Percentiles rank a stretch among this genome's conserved stretches.
phyloP scores from a whole-genome alignment of 495 filamentous ascomycete species.

The Astrothelium macrocarpum region DNA sequence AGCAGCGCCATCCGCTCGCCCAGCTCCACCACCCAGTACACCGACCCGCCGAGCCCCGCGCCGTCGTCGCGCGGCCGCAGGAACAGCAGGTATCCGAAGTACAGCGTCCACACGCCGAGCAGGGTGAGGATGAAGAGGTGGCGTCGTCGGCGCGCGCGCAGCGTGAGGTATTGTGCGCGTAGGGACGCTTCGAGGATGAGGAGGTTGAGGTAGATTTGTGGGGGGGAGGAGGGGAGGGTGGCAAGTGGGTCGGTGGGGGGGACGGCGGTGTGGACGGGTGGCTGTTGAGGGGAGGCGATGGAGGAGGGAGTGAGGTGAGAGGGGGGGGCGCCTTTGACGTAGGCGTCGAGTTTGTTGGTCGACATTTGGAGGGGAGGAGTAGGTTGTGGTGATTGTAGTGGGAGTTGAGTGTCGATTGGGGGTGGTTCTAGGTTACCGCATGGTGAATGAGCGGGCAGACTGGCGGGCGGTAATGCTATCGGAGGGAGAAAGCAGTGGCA shows the following conservation, averaged over 20 bases:
- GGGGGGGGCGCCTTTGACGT: constrained; percentile 45
- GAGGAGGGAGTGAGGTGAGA: constrained; percentile 32
- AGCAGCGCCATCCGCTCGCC: constrained; percentile 79
- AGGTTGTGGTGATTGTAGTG: not conserved
- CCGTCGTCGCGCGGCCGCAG: constrained; percentile 85
- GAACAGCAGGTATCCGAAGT: constrained; percentile 81
- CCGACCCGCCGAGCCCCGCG: constrained; percentile 75
- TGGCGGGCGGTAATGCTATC: no score
- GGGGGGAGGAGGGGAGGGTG: constrained; percentile 76
- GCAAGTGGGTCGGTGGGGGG: constrained; percentile 57
- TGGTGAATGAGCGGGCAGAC: no score
- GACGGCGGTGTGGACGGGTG: constrained; percentile 31
- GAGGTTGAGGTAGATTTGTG: constrained; percentile 97
- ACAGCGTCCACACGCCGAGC: constrained; percentile 65
- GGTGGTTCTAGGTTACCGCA: no score
- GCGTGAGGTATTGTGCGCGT: constrained; percentile 80
- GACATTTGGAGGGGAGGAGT: constrained; percentile 41
- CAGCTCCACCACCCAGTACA: constrained; percentile 92
- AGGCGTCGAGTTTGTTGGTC: constrained; percentile 62
- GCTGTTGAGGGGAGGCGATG: constrained; percentile 19
- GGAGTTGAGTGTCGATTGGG: not conserved
- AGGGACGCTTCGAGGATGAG: constrained; percentile 92
- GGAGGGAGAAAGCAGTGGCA: no score
- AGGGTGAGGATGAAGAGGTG: constrained; percentile 90
- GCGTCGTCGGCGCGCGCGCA: constrained; percentile 79